Base-by-base conservation (phyloP, 345 rosid species). In the Iberis pinnata region DNA sequence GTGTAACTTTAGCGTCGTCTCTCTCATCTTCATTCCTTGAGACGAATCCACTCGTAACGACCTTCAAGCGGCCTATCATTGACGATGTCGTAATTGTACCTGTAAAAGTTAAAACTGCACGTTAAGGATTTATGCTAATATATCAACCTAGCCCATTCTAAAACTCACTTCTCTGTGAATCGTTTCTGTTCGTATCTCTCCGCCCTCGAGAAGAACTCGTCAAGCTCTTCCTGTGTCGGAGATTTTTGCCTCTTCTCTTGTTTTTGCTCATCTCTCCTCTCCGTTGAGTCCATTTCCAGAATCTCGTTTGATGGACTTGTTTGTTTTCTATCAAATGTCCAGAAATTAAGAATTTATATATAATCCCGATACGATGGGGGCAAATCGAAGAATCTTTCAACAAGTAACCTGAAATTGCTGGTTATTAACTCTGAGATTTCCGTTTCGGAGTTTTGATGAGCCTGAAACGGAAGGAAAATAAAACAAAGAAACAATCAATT, bases 51-150 rank as follows among this genome's bases (percentile, higher is more conserved):
- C 48, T 78, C 57, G 78, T 80, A 83, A 8, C 79, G 79, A 42
- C 92, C 92, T 36, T 79, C 67, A 16, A 84, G 61, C 27, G 92
- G 88, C 65, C 43, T 63, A 49, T 84, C 92, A 56, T 75, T 84
- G 31, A 43, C 85, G 26, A 81, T 43, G 33, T 84, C 88, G 54
- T 64, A 84, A 32, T 84, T 84, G 78, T 84, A 84, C 80, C 92
- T 84, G 43, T 61, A 58, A 32, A 53, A 1, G 27, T 22, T 20
- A 4, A 20, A 55, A 22, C 32, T 1, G 12, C 40, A 20, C 53
- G 19, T 63, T 55, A 41, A 56, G 13, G 25, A 26, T 12, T 5
- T 19, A 3, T 16, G 36, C 36, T 65, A 6, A 58, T 11, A 7
- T 6, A 29, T 9, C n/a, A 19, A 32, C n/a, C n/a, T n/a, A n/a